phyloP scores from a whole-genome alignment of 768 basidiomycete genomes.

The Lactifluus subvellereus region DNA sequence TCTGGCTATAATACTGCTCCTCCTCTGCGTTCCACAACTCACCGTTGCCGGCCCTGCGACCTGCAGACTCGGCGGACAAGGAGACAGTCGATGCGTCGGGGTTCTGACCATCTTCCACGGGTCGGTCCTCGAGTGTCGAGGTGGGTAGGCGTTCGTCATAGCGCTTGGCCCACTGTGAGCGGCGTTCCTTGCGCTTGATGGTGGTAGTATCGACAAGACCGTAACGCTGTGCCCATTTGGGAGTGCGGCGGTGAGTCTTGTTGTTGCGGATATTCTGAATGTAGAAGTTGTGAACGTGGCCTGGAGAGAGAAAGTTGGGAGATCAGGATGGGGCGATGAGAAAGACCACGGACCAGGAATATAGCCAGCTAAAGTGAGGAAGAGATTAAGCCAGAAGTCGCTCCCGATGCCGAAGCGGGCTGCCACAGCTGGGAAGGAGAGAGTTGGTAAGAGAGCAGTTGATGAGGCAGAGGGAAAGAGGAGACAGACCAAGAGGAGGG shows the following conservation, averaged over 20 bases:
- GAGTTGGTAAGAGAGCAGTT: constrained; percentile 5
- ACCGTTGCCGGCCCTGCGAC: constrained; percentile 39
- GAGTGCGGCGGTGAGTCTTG: constrained; percentile 87
- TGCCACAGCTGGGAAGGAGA: constrained; percentile 66
- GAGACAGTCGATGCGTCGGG: constrained; percentile 28
- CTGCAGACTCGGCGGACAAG: constrained; percentile 29
- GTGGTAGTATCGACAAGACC: constrained; percentile 81
- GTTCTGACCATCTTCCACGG: constrained; percentile 78
- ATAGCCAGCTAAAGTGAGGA: constrained; percentile 88
- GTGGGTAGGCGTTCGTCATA: constrained; percentile 76
- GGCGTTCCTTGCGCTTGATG: constrained; percentile 69
- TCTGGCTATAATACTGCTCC: constrained; percentile 63
- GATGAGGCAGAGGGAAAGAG: not conserved
- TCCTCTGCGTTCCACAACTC: constrained; percentile 72
- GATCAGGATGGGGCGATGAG: not conserved
- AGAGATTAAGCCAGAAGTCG: constrained; percentile 87
- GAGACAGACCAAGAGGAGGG: constrained; percentile 74
- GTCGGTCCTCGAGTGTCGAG: constrained; percentile 63
- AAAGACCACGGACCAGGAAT: constrained; percentile 57
- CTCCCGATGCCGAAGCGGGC: constrained; percentile 86
- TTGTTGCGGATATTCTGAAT: constrained; percentile 97
- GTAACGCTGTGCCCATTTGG: constrained; percentile 89
- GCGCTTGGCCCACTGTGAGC: constrained; percentile 81
- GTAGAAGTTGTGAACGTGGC: constrained; percentile 91
- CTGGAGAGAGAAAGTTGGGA: constrained; percentile 34